Percentiles rank a stretch among this genome's conserved stretches.
These are phyloP conservation scores for Phylloporus sp. DNA, from an alignment of 768 basidiomycete genomes.

Conservation along the genomic window DNA sequence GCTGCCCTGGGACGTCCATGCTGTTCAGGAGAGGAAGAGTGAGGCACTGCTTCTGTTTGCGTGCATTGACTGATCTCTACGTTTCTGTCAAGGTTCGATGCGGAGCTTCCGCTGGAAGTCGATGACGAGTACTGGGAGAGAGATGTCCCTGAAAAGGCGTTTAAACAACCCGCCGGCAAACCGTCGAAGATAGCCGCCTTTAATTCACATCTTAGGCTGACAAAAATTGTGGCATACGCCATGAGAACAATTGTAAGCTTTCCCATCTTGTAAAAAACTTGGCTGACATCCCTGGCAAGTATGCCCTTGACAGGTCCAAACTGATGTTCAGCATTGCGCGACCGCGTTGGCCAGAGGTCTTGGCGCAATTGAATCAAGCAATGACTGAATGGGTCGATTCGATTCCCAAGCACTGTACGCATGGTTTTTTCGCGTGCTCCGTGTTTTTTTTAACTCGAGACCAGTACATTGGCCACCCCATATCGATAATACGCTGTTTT, in stretches of 20 bases:
- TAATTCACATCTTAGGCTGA: slow-evolving; percentile 60
- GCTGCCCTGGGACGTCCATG: slow-evolving; percentile 54
- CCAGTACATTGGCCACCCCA: slow-evolving; percentile 60
- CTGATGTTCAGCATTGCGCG: slow-evolving; percentile 49
- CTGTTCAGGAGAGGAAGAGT: slow-evolving; percentile 66
- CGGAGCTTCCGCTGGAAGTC: slow-evolving; percentile 77
- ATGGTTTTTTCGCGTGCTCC: not conserved
- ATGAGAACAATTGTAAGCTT: slow-evolving; percentile 63
- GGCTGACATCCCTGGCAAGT: slow-evolving; percentile 34
- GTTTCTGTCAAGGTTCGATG: slow-evolving; percentile 66
- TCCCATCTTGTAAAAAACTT: not conserved
- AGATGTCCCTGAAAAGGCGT: slow-evolving; percentile 45
- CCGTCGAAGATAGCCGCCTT: slow-evolving; percentile 60
- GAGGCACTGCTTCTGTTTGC: slow-evolving; percentile 16
- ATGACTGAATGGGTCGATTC: slow-evolving; percentile 70
- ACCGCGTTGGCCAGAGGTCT: slow-evolving; percentile 53
- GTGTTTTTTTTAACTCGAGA: not conserved
- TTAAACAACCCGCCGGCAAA: slow-evolving; percentile 62
- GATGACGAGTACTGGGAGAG: slow-evolving; percentile 79
- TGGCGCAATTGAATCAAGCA: slow-evolving; percentile 64
- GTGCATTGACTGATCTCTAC: slow-evolving; percentile 4
- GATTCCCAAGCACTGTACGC: slow-evolving; percentile 64
- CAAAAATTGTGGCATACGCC: slow-evolving; percentile 65
- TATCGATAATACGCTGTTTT: slow-evolving; percentile 43
- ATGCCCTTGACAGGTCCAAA: slow-evolving; percentile 67